phyloP scores from a whole-genome alignment of 306 rosid species.

The Cicer arietinum region DNA sequence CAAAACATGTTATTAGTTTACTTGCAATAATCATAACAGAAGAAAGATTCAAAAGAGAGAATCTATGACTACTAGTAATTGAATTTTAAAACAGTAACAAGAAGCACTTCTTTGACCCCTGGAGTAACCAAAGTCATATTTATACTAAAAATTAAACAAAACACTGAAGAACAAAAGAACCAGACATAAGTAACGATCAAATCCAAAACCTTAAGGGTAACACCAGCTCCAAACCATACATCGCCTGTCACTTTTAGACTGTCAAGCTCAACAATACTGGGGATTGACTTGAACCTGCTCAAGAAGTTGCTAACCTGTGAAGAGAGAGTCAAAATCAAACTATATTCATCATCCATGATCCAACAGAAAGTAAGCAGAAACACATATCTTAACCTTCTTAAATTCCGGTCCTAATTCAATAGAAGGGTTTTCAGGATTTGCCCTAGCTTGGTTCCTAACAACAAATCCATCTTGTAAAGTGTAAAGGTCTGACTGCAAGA shows the following conservation, averaged over 20 bases:
- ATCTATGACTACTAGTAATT: neutral
- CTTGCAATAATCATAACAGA: slow-evolving; percentile 12
- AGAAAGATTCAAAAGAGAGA: slow-evolving; percentile 17
- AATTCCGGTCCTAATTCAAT: slow-evolving; percentile 97
- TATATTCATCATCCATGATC: slow-evolving; percentile 18
- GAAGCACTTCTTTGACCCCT: slow-evolving; percentile 9
- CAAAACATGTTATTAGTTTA: slow-evolving; percentile 7
- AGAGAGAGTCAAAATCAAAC: slow-evolving; percentile 36
- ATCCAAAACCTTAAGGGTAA: slow-evolving; percentile 74
- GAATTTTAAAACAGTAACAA: neutral
- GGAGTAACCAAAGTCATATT: slow-evolving; percentile 14
- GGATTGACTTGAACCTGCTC: slow-evolving; percentile 88
- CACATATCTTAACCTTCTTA: slow-evolving; percentile 70
- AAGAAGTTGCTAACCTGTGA: slow-evolving; percentile 80
- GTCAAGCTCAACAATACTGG: slow-evolving; percentile 87
- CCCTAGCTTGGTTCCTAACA: slow-evolving; percentile 68
- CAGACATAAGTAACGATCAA: slow-evolving; percentile 3
- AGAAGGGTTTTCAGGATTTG: slow-evolving; percentile 80
- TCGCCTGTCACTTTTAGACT: slow-evolving; percentile 86
- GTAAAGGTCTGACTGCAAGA: slow-evolving; percentile 88
- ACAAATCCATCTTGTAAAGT: slow-evolving; percentile 77
- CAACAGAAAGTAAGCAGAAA: slow-evolving; percentile 12
- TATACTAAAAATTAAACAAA: slow-evolving; percentile 14
- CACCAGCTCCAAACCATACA: slow-evolving; percentile 85
- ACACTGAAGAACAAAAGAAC: neutral